phyloP scores from a whole-genome alignment of 2,329 filamentous ascomycete species.

The Aspergillaceae sp. region DNA sequence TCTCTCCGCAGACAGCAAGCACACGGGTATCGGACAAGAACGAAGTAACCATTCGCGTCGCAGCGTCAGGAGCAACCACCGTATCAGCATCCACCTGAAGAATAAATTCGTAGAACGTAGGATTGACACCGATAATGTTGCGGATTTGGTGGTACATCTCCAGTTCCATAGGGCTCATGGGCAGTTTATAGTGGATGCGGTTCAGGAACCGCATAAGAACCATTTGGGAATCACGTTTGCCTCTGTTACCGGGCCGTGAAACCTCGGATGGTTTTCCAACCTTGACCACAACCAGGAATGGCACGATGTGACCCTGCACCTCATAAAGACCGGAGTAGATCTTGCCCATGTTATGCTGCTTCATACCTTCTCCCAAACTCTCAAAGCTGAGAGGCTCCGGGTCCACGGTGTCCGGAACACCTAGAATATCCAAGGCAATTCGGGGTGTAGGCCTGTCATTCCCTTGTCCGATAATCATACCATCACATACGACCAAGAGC shows the following conservation, averaged over 20 bases:
- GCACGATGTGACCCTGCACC: conserved; percentile 94
- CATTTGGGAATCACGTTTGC: conserved; percentile 99
- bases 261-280: conserved; percentile 78
- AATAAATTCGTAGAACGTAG: conserved; percentile 95
- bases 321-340: conserved; percentile 97
- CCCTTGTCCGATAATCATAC: conserved; percentile 98
- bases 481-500: conserved; percentile 84
- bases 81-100: conserved; percentile 97
- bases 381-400: conserved; percentile 96
- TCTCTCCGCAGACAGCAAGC: conserved; percentile 94
- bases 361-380: conserved; percentile 86
- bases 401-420: conserved; percentile 86
- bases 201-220: conserved; percentile 98
- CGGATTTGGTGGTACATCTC: conserved; percentile 98
- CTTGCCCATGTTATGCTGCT: conserved; percentile 99
- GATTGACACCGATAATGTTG: conserved; percentile 97
- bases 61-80: conserved; percentile 79
- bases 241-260: conserved; percentile 77
- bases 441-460: conserved; percentile 93
- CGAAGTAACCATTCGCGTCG: conserved; percentile 80
- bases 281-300: conserved; percentile 94
- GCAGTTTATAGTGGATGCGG: conserved; percentile 91
- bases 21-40: conserved; percentile 87
- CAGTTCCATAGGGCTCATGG: conserved; percentile 93
- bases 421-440: conserved; percentile 93